phyloP scores from a whole-genome alignment of 345 rosid species.

The Eutrema heterophyllum region DNA sequence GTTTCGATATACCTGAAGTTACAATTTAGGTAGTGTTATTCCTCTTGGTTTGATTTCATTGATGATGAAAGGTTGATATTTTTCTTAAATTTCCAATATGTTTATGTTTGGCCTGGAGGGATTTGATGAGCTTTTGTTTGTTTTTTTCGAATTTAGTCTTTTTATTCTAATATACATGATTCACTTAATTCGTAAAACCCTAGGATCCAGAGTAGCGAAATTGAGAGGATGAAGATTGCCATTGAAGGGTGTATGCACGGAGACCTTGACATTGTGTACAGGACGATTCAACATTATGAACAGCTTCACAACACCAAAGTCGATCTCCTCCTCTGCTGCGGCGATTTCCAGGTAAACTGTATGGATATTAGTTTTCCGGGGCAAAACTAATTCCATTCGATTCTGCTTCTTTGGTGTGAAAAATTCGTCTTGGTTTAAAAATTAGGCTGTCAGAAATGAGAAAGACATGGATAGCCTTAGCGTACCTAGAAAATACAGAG shows the following conservation, averaged over 20 bases:
- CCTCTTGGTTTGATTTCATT: background rate
- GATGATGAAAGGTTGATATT: background rate
- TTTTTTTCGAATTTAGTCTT: background rate
- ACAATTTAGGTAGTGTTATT: too few relatives aligned
- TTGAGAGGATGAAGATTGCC: constrained; percentile 68
- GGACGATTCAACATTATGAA: constrained; percentile 56
- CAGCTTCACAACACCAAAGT: constrained; percentile 51
- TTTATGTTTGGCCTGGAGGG: too few relatives aligned
- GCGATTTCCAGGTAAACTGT: constrained; percentile 71
- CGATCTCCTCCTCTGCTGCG: constrained; percentile 95
- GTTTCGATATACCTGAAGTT: too few relatives aligned
- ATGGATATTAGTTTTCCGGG: background rate
- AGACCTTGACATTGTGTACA: constrained; percentile 78
- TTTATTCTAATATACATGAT: background rate
- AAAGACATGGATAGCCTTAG: constrained; percentile 76
- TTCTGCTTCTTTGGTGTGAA: background rate
- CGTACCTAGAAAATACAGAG: constrained; percentile 66
- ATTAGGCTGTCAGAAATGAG: constrained; percentile 79
- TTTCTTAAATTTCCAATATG: background rate
- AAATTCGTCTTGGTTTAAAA: background rate
- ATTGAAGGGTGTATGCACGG: constrained; percentile 99
- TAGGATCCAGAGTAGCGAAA: background rate
- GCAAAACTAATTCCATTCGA: background rate
- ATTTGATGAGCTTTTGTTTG: background rate
- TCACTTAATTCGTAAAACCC: background rate